Base-by-base conservation (phyloP, 345 rosid species). In the Zanthoxylum bungeanum region DNA sequence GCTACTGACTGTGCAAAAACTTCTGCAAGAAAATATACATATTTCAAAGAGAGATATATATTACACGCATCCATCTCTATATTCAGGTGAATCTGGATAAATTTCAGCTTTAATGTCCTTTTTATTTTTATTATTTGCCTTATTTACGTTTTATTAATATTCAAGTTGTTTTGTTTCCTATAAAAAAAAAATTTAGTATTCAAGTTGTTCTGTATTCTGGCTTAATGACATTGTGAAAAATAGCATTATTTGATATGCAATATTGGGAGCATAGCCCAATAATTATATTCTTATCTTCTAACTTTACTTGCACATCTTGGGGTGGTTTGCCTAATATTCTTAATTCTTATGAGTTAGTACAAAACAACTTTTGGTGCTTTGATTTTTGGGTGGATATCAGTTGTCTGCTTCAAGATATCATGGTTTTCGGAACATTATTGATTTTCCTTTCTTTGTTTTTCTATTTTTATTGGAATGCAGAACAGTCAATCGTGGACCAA, bases 31-130 rank as follows among this genome's bases (percentile, higher is more conserved):
- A 83, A 85, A 85, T 62, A 85, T 74, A 47, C 92, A 91, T 71
- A 94, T 80, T 9, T 93, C 98, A 0, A 93, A 93, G 80, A 84
- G 98, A 76, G 96, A 93, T 84, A 91, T 93, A 69, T 93, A 88
- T 76, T 93, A 93, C 77, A 91, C 90, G 97, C 91, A 93, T 50
- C 97, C 98, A 14, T 87, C 91, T 69, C 80, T 84, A 5, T 91
- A 91, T 80, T 74, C 84, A 78, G 98, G 97, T 91, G 75, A 71
- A 63, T 51, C 64, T 64, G 16, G 21, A 60, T 22, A n/a, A 51
- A 3, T 11, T 22, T 60, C 27, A 24, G 16, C 42, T 33, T 33
- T 24, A 0, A 17, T 25, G 30, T 12, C 28, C 14, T 33, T 5
- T 19, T 2, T 39, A 31, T 21, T 30, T 39, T 21, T 61, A 24